Evolutionary conservation across 495 filamentous ascomycete genomes (phyloP).

Genomic region (Xylaria cubensis): DNA sequence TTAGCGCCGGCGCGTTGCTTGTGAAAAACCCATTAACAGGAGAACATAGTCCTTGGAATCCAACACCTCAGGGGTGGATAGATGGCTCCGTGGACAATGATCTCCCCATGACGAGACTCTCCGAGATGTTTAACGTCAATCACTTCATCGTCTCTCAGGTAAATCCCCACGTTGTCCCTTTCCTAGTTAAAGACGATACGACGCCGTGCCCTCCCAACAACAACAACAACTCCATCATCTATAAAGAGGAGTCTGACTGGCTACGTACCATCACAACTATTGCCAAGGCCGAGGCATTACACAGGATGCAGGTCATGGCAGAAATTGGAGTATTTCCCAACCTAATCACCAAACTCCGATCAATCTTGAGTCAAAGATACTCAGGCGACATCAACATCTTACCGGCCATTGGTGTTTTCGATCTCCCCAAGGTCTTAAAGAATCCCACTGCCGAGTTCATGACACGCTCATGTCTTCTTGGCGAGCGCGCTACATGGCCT

Average conservation of each 20-base stretch:
- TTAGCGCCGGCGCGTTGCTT: conserved; percentile 74
- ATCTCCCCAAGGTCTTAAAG: conserved; percentile 77
- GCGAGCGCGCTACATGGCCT: conserved; percentile 90
- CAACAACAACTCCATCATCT: conserved; percentile 49
- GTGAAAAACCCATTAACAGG: conserved; percentile 88
- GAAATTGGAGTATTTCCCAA: conserved; percentile 87
- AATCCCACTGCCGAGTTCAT: conserved; percentile 95
- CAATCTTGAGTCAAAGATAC: conserved; percentile 87
- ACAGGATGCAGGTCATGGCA: conserved; percentile 80
- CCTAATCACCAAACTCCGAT: conserved; percentile 76
- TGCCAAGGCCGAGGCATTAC: conserved; percentile 80
- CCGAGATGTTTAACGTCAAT: conserved; percentile 98
- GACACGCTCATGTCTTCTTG: conserved; percentile 72
- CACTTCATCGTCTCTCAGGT: conserved; percentile 98
- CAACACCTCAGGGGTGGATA: conserved; percentile 81
- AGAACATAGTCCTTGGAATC: conserved; percentile 80
- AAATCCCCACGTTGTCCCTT: conserved; percentile 92
- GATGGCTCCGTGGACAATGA: conserved; percentile 96
- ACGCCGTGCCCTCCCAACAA: conserved; percentile 51
- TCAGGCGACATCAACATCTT: conserved; percentile 96
- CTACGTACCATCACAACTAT: conserved; percentile 72
- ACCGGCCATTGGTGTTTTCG: conserved; percentile 74
- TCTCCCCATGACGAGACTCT: conserved; percentile 86
- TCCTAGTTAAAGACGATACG: conserved; percentile 75
- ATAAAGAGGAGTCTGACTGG: conserved; percentile 58